These are phyloP conservation scores for Piper longum DNA, from an alignment of 164 flowering plant genomes.

Conservation along the genomic window DNA sequence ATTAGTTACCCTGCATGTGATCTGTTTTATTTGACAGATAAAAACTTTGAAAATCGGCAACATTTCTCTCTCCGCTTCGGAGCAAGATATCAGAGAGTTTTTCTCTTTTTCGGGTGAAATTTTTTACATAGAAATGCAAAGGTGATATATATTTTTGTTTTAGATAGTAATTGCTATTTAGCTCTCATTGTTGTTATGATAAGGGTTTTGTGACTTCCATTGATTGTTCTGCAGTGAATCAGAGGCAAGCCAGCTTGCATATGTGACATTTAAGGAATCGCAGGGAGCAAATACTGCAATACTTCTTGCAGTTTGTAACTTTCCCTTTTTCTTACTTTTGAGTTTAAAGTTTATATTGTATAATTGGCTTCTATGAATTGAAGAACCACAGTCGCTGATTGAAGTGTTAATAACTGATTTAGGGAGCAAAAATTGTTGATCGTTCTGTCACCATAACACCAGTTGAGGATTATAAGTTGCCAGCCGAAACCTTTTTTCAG, in stretches of 20 bases:
- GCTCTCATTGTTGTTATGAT: not conserved
- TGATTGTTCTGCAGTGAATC: slow-evolving; percentile 7
- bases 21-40: slow-evolving; percentile 21
- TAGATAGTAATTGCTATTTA: not conserved
- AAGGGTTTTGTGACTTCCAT: not conserved
- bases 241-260: slow-evolving; percentile 27
- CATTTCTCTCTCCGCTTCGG: slow-evolving; percentile 62
- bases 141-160: slow-evolving; percentile 19
- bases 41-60: slow-evolving; percentile 61
- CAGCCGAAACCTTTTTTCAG: too few relatives aligned
- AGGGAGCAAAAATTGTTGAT: too few relatives aligned
- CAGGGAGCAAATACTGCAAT: slow-evolving; percentile 78
- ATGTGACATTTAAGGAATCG: slow-evolving; percentile 59
- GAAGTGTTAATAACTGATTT: too few relatives aligned
- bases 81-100: slow-evolving; percentile 63
- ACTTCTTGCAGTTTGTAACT: slow-evolving; percentile 8
- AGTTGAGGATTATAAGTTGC: too few relatives aligned
- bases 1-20: not conserved
- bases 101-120: slow-evolving; percentile 80
- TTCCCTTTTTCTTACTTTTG: not conserved
- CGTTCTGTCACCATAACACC: too few relatives aligned
- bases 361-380: not conserved
- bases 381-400: not conserved
- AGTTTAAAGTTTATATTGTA: not conserved
- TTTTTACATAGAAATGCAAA: slow-evolving; percentile 48